Conservation (phyloP, 2,329 filamentous ascomycete genomes). For the Penicillium paneum region DNA sequence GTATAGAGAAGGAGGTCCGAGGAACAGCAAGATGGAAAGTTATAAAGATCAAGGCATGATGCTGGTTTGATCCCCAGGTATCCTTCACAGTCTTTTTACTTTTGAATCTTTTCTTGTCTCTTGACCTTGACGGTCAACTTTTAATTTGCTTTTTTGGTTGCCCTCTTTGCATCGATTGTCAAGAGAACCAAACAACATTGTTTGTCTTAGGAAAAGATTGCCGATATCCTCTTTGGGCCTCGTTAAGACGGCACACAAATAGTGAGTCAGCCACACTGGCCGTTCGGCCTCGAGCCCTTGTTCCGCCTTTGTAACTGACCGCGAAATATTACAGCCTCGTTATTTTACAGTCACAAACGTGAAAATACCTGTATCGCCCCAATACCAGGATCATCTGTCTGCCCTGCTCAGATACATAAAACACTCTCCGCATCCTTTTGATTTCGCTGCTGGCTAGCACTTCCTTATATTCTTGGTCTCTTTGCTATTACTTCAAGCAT, state of each 20-base stretch:
- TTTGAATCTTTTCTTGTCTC: neutral
- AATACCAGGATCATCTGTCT: neutral
- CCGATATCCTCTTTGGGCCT: neutral
- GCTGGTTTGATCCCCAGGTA: neutral
- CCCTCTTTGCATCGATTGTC: neutral
- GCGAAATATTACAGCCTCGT: neutral
- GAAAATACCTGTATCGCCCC: neutral
- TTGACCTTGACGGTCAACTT: neutral
- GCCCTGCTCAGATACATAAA: neutral
- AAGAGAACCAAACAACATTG: neutral
- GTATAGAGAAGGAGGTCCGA: neutral
- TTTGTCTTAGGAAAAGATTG: neutral
- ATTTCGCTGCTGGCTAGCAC: neutral
- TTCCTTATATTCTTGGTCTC: neutral
- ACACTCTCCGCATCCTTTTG: neutral
- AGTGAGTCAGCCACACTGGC: neutral
- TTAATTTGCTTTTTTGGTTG: neutral
- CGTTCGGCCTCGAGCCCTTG: neutral
- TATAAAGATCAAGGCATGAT: neutral
- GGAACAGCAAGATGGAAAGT: neutral
- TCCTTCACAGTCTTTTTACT: neutral
- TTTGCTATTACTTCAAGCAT: neutral
- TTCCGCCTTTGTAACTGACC: neutral
- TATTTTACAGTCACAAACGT: neutral
- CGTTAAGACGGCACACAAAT: neutral